Base-by-base conservation (phyloP, 2,329 filamentous ascomycete genomes). In the Aspergillus glaucus region DNA sequence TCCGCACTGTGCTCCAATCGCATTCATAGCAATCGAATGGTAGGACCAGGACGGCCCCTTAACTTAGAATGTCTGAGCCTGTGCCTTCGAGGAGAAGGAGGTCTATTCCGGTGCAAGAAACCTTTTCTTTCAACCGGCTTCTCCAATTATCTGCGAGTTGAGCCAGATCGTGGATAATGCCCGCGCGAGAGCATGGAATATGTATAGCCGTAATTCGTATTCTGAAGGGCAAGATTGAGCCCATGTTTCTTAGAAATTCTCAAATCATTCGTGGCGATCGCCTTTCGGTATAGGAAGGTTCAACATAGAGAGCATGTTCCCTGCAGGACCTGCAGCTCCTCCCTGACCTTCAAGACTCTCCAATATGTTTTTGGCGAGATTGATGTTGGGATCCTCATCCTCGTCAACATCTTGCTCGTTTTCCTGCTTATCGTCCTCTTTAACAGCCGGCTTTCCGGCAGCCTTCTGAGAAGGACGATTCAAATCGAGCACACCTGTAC, bases 321-420 rank as follows among this genome's bases (percentile, higher is more conserved):
- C 84, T 2, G 87, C 87, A 1, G 93, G 93, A 0, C 93, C 93
- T 28, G 88, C 78, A 75, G 86, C 81, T 10, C 93, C 93, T 15
- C 77, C 88, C 66, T 97, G 92, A 14, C 87, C 85, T 63, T 95
- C 94, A 70, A 98, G 91, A 59, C 88, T 92, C 66, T 96, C 89
- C 1, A 98, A 75, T 47, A 98, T 75, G 61, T 97, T 97, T 66
- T 87, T 89, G 15, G 88, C 90, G 21, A 98, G 75, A 53, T 93
- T 92, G 57, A 90, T 87, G 63, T 97, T 88, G 24, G 93, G 81
- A 54, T 90, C 78, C 4, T 93, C 79, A 46, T 86, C 82, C 22
- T 68, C 68, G 8, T 40, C 4, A 34, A 54, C 50, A n/a, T 42
- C 42, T 6, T 55, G 51, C 2, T 59, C 54, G 10, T 53, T 51